Percentiles rank a stretch among this genome's conserved stretches.
These are phyloP conservation scores for Saccharomyces pastorianus DNA, from an alignment of 1,139 yeast genomes.

Conservation along the genomic window DNA sequence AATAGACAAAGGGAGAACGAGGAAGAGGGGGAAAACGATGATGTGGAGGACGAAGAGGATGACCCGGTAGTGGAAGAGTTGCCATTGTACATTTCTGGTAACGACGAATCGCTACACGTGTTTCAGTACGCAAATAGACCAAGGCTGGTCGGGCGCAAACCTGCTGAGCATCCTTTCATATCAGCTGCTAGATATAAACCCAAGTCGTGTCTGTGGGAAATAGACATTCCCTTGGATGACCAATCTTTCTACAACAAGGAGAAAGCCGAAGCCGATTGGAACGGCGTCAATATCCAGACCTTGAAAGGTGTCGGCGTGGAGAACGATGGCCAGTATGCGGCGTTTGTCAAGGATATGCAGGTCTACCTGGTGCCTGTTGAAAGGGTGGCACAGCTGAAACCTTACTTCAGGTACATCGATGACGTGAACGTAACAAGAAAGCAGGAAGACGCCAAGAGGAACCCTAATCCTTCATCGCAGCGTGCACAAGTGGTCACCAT, in stretches of 20 bases:
- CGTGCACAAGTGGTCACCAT: slow-evolving; percentile 61
- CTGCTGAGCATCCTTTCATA: slow-evolving; percentile 37
- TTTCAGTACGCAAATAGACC: slow-evolving; percentile 74
- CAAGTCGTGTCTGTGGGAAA: slow-evolving; percentile 51
- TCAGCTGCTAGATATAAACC: slow-evolving; percentile 53
- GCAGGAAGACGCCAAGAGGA: slow-evolving; percentile 34
- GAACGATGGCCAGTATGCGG: slow-evolving; percentile 52
- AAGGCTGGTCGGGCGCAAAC: slow-evolving; percentile 39
- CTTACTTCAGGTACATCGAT: slow-evolving; percentile 73
- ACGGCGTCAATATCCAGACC: slow-evolving; percentile 61
- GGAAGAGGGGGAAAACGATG: slow-evolving; percentile 3
- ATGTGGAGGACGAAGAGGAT: slow-evolving; percentile 38
- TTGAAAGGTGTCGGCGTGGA: slow-evolving; percentile 59
- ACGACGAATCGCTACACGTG: slow-evolving; percentile 33
- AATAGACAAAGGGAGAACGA: slow-evolving; percentile 3
- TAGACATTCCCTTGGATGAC: slow-evolving; percentile 61
- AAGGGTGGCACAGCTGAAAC: slow-evolving; percentile 69
- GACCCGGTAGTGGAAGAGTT: slow-evolving; percentile 76
- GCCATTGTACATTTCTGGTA: slow-evolving; percentile 48
- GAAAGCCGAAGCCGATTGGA: slow-evolving; percentile 43
- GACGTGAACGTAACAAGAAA: slow-evolving; percentile 33
- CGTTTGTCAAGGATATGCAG: slow-evolving; percentile 41
- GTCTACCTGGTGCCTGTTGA: slow-evolving; percentile 60
- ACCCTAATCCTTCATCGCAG: slow-evolving; percentile 39
- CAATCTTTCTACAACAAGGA: slow-evolving; percentile 56